Evolutionary conservation across 495 filamentous ascomycete genomes (phyloP), one percentile per base, ranked within the genome.

Genomic region (Corynascus novoguineensis): DNA sequence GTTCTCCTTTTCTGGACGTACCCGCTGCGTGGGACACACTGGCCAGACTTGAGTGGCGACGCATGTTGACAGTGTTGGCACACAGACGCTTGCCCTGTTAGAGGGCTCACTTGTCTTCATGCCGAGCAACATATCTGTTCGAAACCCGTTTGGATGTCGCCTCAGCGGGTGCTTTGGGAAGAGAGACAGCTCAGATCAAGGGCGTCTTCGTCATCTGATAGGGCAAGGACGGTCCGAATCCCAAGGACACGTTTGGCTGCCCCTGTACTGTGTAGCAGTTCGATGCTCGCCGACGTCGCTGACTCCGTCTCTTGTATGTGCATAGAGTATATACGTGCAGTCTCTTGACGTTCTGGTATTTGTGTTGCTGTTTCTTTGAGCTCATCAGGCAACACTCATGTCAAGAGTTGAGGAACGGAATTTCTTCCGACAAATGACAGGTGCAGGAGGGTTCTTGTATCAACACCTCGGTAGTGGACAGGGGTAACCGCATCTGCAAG

Each of bases 341-440:
- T 22, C n/a, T 15, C 32, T 27, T 28, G 32, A 50, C 21, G 29
- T 19, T 19, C n/a, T 22, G 46, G 28, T 17, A 15, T 17, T 50
- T 2, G 8, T 2, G 21, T 29, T 25, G 5, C 4, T 6, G 15
- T 32, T 5, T 11, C 28, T 29, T 17, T 15, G 1, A 29, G 15
- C 6, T 24, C 27, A 8, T 21, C 27, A 31, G 1, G 5, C 38
- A 24, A 28, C 15, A 21, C 14, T 14, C 41, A 31, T 22, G 50
- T 29, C n/a, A 6, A 4, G 37, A 28, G 12, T 42, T 38, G 38
- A 15, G 9, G 14, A 50, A 3, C 47, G 47, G 38, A 28, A 27
- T 22, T 10, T 4, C 4, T 53, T 27, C 37, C 38, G 56, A 41
- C 42, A 47, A 53, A 53, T 41, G 31, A 40, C 44, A 28, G 34